A percentile compares a stretch with the other conserved stretches of the same genome.
Evolutionary conservation across 169 alveolate genomes (phyloP).

Genomic region (Eimeria sp.): DNA sequence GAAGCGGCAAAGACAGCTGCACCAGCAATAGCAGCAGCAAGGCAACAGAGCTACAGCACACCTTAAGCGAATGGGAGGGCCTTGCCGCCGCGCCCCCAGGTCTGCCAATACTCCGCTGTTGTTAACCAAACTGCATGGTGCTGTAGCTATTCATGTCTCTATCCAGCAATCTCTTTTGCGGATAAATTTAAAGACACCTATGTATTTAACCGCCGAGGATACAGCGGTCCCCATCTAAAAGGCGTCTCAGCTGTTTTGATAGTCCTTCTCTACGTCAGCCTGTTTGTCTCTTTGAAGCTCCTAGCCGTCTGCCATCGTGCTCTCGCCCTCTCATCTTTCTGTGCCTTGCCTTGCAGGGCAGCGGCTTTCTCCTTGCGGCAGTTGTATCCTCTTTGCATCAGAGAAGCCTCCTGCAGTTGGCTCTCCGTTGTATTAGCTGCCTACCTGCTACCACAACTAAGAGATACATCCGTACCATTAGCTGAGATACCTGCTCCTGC

Average conservation of each 20-base stretch:
- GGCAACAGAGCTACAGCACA: neutral
- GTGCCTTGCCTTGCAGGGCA: neutral
- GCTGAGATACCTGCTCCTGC: neutral
- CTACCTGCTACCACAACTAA: neutral
- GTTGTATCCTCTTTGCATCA: neutral
- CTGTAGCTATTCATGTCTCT: neutral
- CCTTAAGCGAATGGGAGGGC: neutral
- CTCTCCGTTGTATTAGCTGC: too few relatives aligned
- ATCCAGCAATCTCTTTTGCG: too few relatives aligned
- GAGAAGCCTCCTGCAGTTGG: too few relatives aligned
- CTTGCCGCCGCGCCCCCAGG: neutral
- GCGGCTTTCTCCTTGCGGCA: neutral
- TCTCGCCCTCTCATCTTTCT: neutral
- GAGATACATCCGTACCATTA: neutral
- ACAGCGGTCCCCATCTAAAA: too few relatives aligned
- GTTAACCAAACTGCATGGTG: neutral
- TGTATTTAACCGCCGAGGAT: too few relatives aligned
- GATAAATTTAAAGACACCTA: too few relatives aligned
- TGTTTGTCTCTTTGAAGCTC: neutral
- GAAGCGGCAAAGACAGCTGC: neutral
- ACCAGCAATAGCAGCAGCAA: constrained; percentile 5
- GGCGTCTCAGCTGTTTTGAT: neutral
- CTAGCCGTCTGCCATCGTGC: neutral
- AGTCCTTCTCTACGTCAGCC: neutral
- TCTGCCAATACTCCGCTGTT: neutral